phyloP scores from a whole-genome alignment of 352 stramenopile species.

The Phytophthora litchii region DNA sequence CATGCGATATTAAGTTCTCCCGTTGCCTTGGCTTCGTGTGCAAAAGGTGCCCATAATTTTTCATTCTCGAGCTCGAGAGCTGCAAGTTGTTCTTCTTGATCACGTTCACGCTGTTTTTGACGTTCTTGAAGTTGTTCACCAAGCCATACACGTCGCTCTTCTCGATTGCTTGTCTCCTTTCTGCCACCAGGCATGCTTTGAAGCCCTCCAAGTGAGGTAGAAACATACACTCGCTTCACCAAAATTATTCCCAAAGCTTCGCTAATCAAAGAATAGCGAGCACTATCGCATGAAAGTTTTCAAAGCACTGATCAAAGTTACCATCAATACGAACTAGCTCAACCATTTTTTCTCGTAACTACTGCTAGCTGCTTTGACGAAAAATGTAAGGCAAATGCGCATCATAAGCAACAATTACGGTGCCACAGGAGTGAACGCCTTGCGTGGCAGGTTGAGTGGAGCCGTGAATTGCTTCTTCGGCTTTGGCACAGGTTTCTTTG shows the following conservation, averaged over 20 bases:
- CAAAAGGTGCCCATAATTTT: constrained; percentile 57
- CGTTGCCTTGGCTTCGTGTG: constrained; percentile 34
- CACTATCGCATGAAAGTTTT: neutral
- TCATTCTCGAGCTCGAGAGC: constrained; percentile 43
- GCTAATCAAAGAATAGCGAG: neutral
- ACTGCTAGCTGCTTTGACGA: neutral
- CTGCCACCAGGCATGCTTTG: constrained; percentile 9
- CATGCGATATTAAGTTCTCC: constrained; percentile 76
- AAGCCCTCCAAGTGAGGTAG: neutral
- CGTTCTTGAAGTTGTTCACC: constrained; percentile 51
- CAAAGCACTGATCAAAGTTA: neutral
- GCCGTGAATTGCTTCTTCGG: constrained; percentile 39
- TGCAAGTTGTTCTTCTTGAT: constrained; percentile 30
- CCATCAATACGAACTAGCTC: neutral
- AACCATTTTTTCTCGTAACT: neutral
- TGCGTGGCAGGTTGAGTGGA: constrained; percentile 37
- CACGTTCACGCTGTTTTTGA: constrained; percentile 44
- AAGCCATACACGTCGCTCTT: constrained; percentile 55
- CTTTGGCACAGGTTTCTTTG: constrained; percentile 23
- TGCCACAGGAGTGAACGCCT: constrained; percentile 36
- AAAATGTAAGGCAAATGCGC: neutral
- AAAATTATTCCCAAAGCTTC: neutral
- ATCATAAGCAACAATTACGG: constrained; percentile 21
- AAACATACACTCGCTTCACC: neutral
- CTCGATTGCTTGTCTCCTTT: constrained; percentile 11